Percentiles rank a stretch among this genome's conserved stretches.
Evolutionary conservation across 2,329 filamentous ascomycete genomes (phyloP).

Genomic region (Pseudogymnoascus sp.): DNA sequence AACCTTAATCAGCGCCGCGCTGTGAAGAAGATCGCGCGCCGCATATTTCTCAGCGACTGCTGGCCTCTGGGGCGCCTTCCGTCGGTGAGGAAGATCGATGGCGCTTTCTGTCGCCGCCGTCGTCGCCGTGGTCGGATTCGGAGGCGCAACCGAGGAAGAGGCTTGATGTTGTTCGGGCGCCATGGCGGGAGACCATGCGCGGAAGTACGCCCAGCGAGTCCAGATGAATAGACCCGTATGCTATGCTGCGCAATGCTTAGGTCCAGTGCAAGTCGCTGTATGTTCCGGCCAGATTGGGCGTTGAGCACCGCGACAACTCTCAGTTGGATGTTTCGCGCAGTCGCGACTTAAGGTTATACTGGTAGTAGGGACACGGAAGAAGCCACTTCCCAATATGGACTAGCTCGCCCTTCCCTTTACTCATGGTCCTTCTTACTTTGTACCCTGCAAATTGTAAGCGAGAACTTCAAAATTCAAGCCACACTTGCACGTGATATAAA

Average conservation of each 20-base stretch:
- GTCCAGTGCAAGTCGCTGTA: not conserved
- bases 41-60: slow-evolving; percentile 53
- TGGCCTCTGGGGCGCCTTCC: not conserved
- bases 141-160: slow-evolving; percentile 19
- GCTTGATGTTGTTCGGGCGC: slow-evolving; percentile 25
- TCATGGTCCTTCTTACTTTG: not conserved
- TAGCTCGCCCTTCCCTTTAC: not conserved
- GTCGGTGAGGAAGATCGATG: slow-evolving; percentile 21
- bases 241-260: slow-evolving; percentile 1
- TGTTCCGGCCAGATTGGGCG: slow-evolving; percentile 3
- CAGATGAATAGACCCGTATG: not conserved
- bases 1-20: slow-evolving; percentile 42
- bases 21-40: slow-evolving; percentile 53
- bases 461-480: not conserved
- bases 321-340: slow-evolving; percentile 2
- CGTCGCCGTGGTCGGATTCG: slow-evolving; percentile 9
- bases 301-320: slow-evolving; percentile 4
- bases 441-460: not conserved
- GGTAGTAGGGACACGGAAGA: slow-evolving; percentile 3
- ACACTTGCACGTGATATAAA: not conserved
- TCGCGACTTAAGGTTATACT: slow-evolving; percentile 4
- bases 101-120: slow-evolving; percentile 16
- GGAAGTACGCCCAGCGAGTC: not conserved
- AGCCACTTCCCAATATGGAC: not conserved
- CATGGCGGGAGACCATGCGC: slow-evolving; percentile 22